Evolutionary conservation across 306 rosid genomes (phyloP), one percentile per base, ranked within the genome.

Genomic region (Cicer bijugum): DNA sequence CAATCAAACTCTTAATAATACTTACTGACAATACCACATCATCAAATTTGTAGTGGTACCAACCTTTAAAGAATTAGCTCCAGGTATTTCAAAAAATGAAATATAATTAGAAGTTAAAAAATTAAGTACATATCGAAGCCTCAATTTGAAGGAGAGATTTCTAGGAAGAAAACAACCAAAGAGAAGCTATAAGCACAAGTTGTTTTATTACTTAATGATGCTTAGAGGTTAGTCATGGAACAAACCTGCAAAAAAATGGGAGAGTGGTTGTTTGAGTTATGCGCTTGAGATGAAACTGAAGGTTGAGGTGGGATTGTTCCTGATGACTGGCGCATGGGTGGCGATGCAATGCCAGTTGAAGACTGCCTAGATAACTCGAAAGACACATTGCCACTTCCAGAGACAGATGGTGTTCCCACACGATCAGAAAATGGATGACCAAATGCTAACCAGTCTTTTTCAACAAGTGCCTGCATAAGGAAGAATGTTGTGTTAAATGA

Each of bases 371-470:
- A 38, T 74, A 95, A 85, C 89, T 95, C 99, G n/a, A 72, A 78
- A 37, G 93, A 77, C 75, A 80, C 20, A 74, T 53, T 89, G 67
- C 83, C 81, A 77, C 82, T 77, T 75, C 91, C 97, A 44, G 86
- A 82, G 51, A 84, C 47, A 19, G 88, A 58, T 12, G 97, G 97
- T 82, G 80, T 74, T 72, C 93, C 91, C 78, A 89, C 74, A 38
- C 99, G 91, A 74, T 94, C 99, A 17, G 95, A 84, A 84, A 89
- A 91, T 65, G 95, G 96, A 81, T 94, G 99, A 67, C 99, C 99
- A 84, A 94, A 94, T 75, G 97, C 97, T 52, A 94, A 84, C 99
- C 99, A 94, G 75, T 94, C 99, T 84, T 94, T 94, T 84, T 94
- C 99, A 69, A 94, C 67, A 58, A 94, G 96, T 70, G 97, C 99